Evolutionary conservation across 1,284 basidiomycete species (phyloP).

Genomic region (Calocybe gambosa): DNA sequence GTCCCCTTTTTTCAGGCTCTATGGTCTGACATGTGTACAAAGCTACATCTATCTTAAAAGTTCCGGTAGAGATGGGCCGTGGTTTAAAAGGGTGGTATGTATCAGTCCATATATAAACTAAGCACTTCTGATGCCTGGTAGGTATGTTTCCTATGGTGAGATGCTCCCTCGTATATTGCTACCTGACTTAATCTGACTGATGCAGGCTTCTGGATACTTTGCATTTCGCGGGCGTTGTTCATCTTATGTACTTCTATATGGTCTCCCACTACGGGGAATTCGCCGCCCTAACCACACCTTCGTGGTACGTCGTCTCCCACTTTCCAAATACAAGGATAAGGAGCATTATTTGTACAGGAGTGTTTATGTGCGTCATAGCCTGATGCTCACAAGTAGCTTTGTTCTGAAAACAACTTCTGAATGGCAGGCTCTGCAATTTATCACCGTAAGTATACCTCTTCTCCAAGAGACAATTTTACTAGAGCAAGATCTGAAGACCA

Average conservation of each 20-base stretch:
- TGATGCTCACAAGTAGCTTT: neutral
- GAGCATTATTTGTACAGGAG: neutral
- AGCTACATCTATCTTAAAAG: slow-evolving; percentile 5
- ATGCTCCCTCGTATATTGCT: neutral
- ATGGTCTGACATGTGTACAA: slow-evolving; percentile 8
- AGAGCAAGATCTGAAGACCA: neutral
- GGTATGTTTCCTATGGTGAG: neutral
- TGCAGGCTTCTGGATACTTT: slow-evolving; percentile 4
- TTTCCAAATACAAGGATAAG: neutral
- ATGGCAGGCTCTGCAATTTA: neutral
- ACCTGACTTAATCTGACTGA: neutral
- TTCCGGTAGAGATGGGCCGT: neutral
- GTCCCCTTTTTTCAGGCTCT: neutral
- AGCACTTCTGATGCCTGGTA: neutral
- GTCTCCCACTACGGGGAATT: neutral
- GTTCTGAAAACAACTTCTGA: neutral
- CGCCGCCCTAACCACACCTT: neutral
- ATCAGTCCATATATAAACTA: neutral
- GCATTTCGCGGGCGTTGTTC: neutral
- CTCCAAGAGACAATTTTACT: neutral
- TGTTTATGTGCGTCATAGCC: neutral
- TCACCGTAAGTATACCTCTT: neutral
- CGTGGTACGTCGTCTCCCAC: neutral
- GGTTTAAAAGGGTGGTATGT: slow-evolving; percentile 4
- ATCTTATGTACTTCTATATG: slow-evolving; percentile 2